phyloP scores from a whole-genome alignment of 805 yeast species.

The Metschnikowia kofuensis region DNA sequence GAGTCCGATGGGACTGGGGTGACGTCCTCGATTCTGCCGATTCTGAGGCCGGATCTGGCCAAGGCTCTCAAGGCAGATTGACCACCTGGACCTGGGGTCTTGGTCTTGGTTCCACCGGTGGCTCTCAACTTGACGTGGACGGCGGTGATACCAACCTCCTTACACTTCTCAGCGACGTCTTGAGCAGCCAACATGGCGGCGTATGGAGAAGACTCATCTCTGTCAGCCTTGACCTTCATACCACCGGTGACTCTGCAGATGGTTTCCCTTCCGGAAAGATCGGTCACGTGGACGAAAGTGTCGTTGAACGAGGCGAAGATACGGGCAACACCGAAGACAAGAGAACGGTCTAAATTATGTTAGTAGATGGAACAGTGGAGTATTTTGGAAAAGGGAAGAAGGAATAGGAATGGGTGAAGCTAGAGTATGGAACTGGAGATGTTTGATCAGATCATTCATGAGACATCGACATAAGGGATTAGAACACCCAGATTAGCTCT shows the following conservation, averaged over 20 bases:
- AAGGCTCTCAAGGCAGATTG: slow-evolving; percentile 98
- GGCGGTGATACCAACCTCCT: slow-evolving; percentile 99
- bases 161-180: slow-evolving; percentile 98
- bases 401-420: no score
- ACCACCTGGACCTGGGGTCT: slow-evolving; percentile 99
- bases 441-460: no score
- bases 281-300: slow-evolving; percentile 99
- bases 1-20: slow-evolving; percentile 99
- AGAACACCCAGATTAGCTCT: no score
- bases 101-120: slow-evolving; percentile 99
- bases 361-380: background rate
- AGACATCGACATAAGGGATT: no score
- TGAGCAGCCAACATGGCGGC: slow-evolving; percentile 99
- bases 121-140: slow-evolving; percentile 99
- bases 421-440: background rate
- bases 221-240: slow-evolving; percentile 99
- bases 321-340: slow-evolving; percentile 99
- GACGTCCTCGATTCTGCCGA: slow-evolving; percentile 99
- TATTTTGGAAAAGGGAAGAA: background rate
- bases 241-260: slow-evolving; percentile 99
- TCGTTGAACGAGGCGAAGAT: slow-evolving; percentile 99
- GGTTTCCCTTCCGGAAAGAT: slow-evolving; percentile 99
- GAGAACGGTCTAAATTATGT: slow-evolving; percentile 67
- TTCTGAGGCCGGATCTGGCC: slow-evolving; percentile 99
- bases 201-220: slow-evolving; percentile 99